Percentiles rank a stretch among this genome's conserved stretches.
These are phyloP conservation scores for Tripidium arundinaceum DNA, from an alignment of 202 grass and related monocot species.

Conservation along the genomic window DNA sequence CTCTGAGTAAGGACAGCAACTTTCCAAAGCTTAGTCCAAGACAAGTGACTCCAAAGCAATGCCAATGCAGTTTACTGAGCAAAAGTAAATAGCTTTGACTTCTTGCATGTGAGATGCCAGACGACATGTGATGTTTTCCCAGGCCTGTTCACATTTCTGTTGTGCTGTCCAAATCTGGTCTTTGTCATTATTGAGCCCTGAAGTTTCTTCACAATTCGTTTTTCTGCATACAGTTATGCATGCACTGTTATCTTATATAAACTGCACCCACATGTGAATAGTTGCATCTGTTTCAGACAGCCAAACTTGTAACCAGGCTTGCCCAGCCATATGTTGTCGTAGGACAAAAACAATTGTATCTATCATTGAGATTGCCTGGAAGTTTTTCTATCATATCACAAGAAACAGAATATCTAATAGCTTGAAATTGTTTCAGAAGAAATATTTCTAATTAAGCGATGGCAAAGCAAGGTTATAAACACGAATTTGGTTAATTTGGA, in stretches of 20 bases:
- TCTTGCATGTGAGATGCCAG: slow-evolving; percentile 45
- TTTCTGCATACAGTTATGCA: no score
- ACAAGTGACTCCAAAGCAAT: no score
- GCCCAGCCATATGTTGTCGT: neutral
- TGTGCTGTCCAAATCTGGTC: slow-evolving; percentile 47
- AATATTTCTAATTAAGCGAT: neutral
- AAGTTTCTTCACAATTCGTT: neutral
- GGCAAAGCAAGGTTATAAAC: neutral
- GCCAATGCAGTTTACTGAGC: no score
- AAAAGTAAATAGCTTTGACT: slow-evolving; percentile 58
- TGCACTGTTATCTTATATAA: slow-evolving; percentile 21
- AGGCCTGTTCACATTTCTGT: slow-evolving; percentile 36
- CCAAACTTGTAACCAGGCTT: slow-evolving; percentile 20
- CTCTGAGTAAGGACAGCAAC: no score
- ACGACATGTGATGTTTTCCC: slow-evolving; percentile 38
- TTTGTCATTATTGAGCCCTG: slow-evolving; percentile 38
- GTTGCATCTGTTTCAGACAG: slow-evolving; percentile 26
- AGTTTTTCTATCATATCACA: neutral
- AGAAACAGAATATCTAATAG: neutral
- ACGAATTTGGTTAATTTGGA: neutral
- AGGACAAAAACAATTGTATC: neutral
- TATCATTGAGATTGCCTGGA: neutral
- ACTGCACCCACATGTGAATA: slow-evolving; percentile 39
- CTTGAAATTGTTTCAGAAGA: neutral
- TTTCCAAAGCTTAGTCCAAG: no score